These are phyloP conservation scores for Colletotrichum liriopes DNA, from an alignment of 2,329 filamentous ascomycete genomes.

Conservation along the genomic window DNA sequence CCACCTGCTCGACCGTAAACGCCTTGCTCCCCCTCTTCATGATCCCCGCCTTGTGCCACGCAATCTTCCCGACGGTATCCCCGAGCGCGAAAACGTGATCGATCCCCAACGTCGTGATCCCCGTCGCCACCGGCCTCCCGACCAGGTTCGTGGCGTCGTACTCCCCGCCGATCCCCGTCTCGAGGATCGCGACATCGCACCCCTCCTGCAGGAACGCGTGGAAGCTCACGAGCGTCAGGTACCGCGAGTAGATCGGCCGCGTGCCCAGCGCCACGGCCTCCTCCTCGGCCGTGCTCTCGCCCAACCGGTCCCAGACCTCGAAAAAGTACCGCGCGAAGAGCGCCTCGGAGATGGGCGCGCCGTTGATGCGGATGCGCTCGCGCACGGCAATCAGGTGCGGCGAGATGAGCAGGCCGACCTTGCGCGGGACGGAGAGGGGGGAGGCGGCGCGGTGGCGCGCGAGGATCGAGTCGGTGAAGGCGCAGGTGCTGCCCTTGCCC, in stretches of 20 bases:
- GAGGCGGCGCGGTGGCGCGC: conserved; percentile 44
- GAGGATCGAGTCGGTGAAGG: conserved; percentile 86
- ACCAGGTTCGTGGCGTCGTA: conserved; percentile 94
- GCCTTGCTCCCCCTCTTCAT: conserved; percentile 75
- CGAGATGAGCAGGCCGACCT: conserved; percentile 85
- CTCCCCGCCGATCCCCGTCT: conserved; percentile 95
- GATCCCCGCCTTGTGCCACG: conserved; percentile 94
- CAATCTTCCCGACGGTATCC: conserved; percentile 82
- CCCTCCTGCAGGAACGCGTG: conserved; percentile 85
- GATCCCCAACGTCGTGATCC: conserved; percentile 86
- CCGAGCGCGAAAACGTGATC: conserved; percentile 90
- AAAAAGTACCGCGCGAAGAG: conserved; percentile 86
- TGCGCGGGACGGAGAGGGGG: conserved; percentile 48
- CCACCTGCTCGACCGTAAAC: conserved; percentile 52
- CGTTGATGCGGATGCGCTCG: conserved; percentile 88
- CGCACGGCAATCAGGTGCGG: conserved; percentile 88
- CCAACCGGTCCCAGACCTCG: conserved; percentile 81
- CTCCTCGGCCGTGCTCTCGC: conserved; percentile 58
- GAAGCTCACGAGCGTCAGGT: conserved; percentile 89
- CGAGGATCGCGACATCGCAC: conserved; percentile 85
- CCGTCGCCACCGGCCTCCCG: conserved; percentile 66
- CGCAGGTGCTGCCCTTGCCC: conserved; percentile 91
- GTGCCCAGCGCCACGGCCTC: conserved; percentile 69
- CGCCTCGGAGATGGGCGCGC: conserved; percentile 76
- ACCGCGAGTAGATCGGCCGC: conserved; percentile 95